Conservation (phyloP, 2,329 filamentous ascomycete genomes). For the Cladophialophora carrionii region DNA sequence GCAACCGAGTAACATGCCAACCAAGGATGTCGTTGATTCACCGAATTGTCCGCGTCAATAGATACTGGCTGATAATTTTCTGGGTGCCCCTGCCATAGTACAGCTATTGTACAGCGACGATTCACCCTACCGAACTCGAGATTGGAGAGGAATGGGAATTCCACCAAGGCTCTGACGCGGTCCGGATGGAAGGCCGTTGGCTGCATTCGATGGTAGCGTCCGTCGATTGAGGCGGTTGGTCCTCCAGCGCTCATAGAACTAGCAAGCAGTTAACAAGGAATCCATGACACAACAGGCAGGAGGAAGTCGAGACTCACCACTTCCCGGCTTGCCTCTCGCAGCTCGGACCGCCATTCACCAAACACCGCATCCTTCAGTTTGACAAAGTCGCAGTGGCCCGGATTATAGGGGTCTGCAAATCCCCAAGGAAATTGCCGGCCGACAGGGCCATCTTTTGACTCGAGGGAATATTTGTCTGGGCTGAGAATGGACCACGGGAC, state of each 20-base stretch:
- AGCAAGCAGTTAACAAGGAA: neutral
- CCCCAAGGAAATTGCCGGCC: slow-evolving; percentile 96
- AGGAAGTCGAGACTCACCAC: slow-evolving; percentile 61
- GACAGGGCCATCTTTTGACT: slow-evolving; percentile 58
- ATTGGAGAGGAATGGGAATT: slow-evolving; percentile 28
- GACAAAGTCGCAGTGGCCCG: slow-evolving; percentile 90
- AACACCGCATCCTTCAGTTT: slow-evolving; percentile 91
- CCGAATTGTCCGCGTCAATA: slow-evolving; percentile 1
- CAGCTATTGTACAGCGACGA: slow-evolving; percentile 46
- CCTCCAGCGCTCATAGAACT: slow-evolving; percentile 34
- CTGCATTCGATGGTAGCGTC: slow-evolving; percentile 16
- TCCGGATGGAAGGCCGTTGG: slow-evolving; percentile 29
- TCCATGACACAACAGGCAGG: slow-evolving; percentile 49
- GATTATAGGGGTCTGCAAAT: slow-evolving; percentile 89
- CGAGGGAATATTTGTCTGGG: slow-evolving; percentile 77
- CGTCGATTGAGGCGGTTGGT: slow-evolving; percentile 36
- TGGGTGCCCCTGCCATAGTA: slow-evolving; percentile 45
- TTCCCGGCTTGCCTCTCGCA: slow-evolving; percentile 86
- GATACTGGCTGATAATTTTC: slow-evolving; percentile 6
- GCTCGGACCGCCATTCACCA: slow-evolving; percentile 85
- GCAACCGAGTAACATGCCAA: slow-evolving; percentile 14
- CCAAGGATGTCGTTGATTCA: slow-evolving; percentile 1
- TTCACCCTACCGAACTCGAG: slow-evolving; percentile 24
- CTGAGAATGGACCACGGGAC: slow-evolving; percentile 91
- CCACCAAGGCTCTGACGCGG: slow-evolving; percentile 26